These are phyloP conservation scores for Dactylellina drechsleri DNA, from an alignment of 2,329 filamentous ascomycete species.

Conservation along the genomic window DNA sequence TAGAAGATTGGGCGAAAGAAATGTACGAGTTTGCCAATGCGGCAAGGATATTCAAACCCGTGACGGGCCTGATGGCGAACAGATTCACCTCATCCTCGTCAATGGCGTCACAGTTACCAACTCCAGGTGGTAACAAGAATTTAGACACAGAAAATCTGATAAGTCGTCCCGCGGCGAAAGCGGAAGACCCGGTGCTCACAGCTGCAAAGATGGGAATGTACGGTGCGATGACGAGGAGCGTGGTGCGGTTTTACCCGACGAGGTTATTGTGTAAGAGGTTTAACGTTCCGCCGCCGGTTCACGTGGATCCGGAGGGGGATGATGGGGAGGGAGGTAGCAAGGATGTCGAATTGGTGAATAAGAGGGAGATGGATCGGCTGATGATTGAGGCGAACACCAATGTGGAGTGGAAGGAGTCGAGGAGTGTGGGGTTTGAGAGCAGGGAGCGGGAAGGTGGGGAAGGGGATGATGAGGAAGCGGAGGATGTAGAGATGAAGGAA, in stretches of 20 bases:
- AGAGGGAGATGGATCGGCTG: slow-evolving; percentile 53
- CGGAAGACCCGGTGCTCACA: slow-evolving; percentile 80
- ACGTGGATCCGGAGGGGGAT: slow-evolving; percentile 68
- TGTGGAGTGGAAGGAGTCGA: slow-evolving; percentile 32
- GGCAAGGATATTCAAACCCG: slow-evolving; percentile 85
- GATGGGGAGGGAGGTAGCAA: slow-evolving; percentile 65
- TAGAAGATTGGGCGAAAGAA: slow-evolving; percentile 82
- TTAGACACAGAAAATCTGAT: slow-evolving; percentile 59
- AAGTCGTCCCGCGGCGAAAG: slow-evolving; percentile 68
- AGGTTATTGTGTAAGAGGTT: slow-evolving; percentile 93
- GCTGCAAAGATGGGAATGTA: slow-evolving; percentile 94
- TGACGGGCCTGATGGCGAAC: slow-evolving; percentile 90
- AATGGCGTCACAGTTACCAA: slow-evolving; percentile 59
- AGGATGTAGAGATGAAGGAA: not conserved
- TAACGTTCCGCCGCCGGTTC: slow-evolving; percentile 79
- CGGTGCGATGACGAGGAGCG: slow-evolving; percentile 81
- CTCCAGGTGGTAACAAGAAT: slow-evolving; percentile 56
- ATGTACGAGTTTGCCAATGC: slow-evolving; percentile 79
- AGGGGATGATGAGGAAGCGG: not conserved
- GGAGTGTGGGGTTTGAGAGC: slow-evolving; percentile 38
- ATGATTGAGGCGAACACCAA: slow-evolving; percentile 54
- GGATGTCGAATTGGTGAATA: slow-evolving; percentile 70
- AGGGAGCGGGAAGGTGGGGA: slow-evolving; percentile 52
- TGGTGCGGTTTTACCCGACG: slow-evolving; percentile 78
- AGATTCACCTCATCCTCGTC: slow-evolving; percentile 82